Percentiles rank a stretch among this genome's conserved stretches.
Conservation (phyloP, 2,329 filamentous ascomycete species). For the Graphium sp. region DNA sequence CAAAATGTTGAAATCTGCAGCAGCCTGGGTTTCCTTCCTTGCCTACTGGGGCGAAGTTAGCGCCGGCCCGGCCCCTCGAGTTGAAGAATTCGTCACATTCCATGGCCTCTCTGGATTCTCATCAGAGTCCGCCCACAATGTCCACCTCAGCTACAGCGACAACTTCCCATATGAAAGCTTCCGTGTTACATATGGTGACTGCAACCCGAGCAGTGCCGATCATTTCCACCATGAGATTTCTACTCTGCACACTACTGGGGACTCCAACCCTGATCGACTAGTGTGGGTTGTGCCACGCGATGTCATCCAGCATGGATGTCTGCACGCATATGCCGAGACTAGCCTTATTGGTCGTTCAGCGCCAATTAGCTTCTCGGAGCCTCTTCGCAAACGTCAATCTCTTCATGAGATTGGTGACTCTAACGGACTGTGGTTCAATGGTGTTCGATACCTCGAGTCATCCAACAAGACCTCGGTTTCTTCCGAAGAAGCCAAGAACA, state of each 20-base stretch:
- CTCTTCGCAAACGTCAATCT: conserved; percentile 5
- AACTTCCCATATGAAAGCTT: conserved; percentile 6
- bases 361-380: conserved; percentile 13
- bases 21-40: conserved; percentile 1
- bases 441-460: conserved; percentile 37
- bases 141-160: conserved; percentile 8
- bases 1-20: conserved; percentile 2
- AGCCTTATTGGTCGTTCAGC: conserved; percentile 16
- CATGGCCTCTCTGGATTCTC: conserved; percentile 2
- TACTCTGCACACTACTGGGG: conserved; percentile 6
- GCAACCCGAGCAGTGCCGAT: conserved; percentile 6
- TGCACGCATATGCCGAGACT: conserved; percentile 19
- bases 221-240: conserved; percentile 7
- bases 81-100: conserved; percentile 3
- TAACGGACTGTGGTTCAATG: conserved; percentile 45
- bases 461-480: conserved; percentile 23
- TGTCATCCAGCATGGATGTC: conserved; percentile 16
- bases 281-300: conserved; percentile 9
- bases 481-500: conserved; percentile 34
- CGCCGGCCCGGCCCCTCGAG: conserved; percentile 1
- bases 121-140: conserved; percentile 5
- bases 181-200: conserved; percentile 9
- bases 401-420: conserved; percentile 7
- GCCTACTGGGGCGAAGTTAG: conserved; percentile 1
- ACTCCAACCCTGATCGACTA: conserved; percentile 8